Evolutionary conservation across 345 rosid species (phyloP), one percentile per base, ranked within the genome.

Genomic region (Tarenaya hassleriana): DNA sequence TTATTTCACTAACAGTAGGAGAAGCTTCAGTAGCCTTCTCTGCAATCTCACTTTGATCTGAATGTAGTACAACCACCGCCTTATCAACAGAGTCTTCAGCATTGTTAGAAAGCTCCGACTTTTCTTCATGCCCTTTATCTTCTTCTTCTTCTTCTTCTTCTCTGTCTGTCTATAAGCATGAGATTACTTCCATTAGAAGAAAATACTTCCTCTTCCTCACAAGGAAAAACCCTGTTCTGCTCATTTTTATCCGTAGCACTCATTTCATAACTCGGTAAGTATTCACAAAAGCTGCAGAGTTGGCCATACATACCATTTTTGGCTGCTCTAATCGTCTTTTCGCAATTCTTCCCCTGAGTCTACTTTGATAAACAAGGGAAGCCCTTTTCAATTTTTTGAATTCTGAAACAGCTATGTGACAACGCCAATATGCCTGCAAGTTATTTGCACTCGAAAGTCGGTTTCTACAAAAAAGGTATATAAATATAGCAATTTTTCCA

Each of bases 341-440:
- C 12, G 74, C 53, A 49, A 41, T 38, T 66, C 57, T 66, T 58
- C 72, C 66, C 62, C 69, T 69, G 48, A 67, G 75, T 54, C 52
- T 75, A 64, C 32, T 55, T 60, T 78, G 78, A 17, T 66, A 67
- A 50, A 72, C n/a, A 49, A 67, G 51, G 60, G 76, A 62, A 51
- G 74, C 80, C 67, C 29, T 67, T 52, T 55, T 63, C 29, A 82
- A 52, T 48, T 71, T 72, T 70, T 60, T 71, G 58, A 74, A 75
- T 66, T 69, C 45, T 27, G 69, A 73, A 49, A 49, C 55, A 68
- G 77, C 84, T 44, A 55, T 74, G 56, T 63, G 69, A 47, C 90
- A 24, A 41, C 80, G 83, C 87, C 87, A 85, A 59, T 64, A 35
- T 31, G 83, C 73, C 90, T 74, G 79, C 50, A 67, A 64, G 64